phyloP scores from a whole-genome alignment of 345 rosid genomes.

The Firmiana major region DNA sequence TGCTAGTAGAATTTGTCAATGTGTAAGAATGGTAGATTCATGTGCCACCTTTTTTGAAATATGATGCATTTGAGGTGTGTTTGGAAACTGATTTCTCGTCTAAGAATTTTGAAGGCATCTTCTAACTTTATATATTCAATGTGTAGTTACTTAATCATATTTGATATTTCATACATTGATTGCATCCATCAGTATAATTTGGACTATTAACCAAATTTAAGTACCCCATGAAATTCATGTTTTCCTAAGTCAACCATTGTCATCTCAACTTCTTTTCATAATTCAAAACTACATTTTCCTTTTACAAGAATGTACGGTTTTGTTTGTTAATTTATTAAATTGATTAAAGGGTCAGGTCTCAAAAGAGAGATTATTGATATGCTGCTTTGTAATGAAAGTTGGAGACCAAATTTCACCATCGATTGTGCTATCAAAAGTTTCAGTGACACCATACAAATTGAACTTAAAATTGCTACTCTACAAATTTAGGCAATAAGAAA shows the following conservation, averaged over 20 bases:
- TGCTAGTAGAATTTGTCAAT: not conserved
- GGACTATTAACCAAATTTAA: not conserved
- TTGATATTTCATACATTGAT: not conserved
- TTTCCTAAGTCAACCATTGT: not conserved
- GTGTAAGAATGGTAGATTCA: not conserved
- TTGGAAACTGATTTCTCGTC: not conserved
- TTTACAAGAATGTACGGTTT: not conserved
- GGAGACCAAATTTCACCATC: not conserved
- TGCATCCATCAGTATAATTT: not conserved
- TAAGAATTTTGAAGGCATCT: not conserved
- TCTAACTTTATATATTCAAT: not conserved
- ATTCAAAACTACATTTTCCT: not conserved
- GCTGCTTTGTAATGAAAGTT: not conserved
- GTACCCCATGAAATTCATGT: not conserved
- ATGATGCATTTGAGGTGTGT: not conserved
- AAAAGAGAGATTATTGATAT: not conserved
- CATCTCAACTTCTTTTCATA: not conserved
- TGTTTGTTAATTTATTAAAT: not conserved
- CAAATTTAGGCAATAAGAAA: not conserved
- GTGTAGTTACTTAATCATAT: not conserved
- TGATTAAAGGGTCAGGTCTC: not conserved
- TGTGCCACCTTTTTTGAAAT: not conserved
- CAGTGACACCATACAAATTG: not conserved
- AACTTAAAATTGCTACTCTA: no score
- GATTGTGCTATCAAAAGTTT: not conserved